A percentile compares a stretch with the other conserved stretches of the same genome.
phyloP scores from a whole-genome alignment of 2,329 filamentous ascomycete species.

The Sarocladium kiliense region DNA sequence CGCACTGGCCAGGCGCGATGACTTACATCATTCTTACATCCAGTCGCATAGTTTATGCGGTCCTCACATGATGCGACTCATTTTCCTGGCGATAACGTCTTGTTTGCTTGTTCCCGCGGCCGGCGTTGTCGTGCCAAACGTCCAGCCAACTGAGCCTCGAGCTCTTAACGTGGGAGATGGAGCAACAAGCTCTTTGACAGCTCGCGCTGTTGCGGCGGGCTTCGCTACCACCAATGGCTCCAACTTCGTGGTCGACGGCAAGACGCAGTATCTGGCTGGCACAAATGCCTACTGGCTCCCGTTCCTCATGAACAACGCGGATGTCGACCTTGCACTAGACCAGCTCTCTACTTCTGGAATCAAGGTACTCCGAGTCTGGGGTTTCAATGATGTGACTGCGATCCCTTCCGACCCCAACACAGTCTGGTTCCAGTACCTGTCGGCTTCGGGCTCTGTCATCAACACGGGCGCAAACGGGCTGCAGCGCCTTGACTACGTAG shows the following conservation, averaged over 20 bases:
- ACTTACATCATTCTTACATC: neutral
- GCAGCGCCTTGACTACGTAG: conserved; percentile 56
- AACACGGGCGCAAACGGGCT: conserved; percentile 58
- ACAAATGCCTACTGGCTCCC: conserved; percentile 54
- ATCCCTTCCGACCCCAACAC: conserved; percentile 17
- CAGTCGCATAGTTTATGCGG: neutral
- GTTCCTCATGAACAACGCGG: conserved; percentile 47
- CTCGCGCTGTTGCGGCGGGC: conserved; percentile 8
- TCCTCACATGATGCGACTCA: neutral
- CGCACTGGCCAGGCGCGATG: neutral
- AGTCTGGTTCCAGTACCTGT: conserved; percentile 48
- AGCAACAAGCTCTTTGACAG: neutral
- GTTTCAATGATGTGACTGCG: conserved; percentile 51
- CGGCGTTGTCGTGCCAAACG: neutral
- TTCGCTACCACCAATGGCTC: conserved; percentile 21
- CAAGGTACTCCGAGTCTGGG: conserved; percentile 56
- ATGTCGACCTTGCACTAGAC: conserved; percentile 49
- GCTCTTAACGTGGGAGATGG: neutral
- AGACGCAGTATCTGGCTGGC: conserved; percentile 44
- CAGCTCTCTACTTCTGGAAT: conserved; percentile 45
- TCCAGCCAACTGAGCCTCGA: neutral
- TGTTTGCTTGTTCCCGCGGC: neutral
- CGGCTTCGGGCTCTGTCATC: conserved; percentile 45
- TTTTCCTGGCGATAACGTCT: neutral
- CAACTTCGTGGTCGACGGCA: conserved; percentile 37